These are phyloP conservation scores for Aspergillus felis DNA, from an alignment of 2,329 filamentous ascomycete species.

Conservation along the genomic window DNA sequence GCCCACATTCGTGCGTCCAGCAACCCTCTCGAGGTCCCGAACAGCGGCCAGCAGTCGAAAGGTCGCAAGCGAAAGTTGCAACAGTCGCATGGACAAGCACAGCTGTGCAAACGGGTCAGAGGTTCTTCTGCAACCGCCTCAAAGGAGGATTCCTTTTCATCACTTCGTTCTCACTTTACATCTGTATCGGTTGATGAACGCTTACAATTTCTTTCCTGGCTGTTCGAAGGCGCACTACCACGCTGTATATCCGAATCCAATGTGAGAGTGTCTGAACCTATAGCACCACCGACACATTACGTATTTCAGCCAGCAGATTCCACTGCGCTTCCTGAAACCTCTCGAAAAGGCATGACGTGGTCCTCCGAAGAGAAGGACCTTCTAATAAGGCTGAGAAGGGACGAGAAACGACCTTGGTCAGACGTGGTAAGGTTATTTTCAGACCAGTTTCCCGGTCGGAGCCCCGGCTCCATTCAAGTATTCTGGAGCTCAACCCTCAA, in stretches of 20 bases:
- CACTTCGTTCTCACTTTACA: conserved; percentile 9
- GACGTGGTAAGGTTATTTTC: no score
- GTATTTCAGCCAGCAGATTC: neutral
- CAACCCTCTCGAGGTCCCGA: neutral
- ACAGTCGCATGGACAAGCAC: neutral
- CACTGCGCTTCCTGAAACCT: no score
- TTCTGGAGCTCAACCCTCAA: no score
- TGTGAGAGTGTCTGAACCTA: neutral
- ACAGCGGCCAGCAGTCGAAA: neutral
- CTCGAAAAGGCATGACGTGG: no score
- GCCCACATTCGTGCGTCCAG: neutral
- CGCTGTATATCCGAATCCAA: neutral
- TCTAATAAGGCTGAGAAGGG: no score
- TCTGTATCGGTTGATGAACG: conserved; percentile 2
- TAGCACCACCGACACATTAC: neutral
- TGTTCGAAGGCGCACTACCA: conserved; percentile 8
- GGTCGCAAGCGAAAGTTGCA: neutral
- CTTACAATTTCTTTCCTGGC: conserved; percentile 11
- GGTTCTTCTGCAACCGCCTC: neutral
- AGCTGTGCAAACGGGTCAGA: conserved; percentile 1
- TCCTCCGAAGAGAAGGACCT: no score
- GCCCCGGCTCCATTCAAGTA: no score
- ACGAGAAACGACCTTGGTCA: no score
- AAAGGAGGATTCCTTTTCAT: conserved; percentile 1
- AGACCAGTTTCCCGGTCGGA: no score